Conservation (phyloP, 129 eudicot genomes). For the Oenanthe sinensis region DNA sequence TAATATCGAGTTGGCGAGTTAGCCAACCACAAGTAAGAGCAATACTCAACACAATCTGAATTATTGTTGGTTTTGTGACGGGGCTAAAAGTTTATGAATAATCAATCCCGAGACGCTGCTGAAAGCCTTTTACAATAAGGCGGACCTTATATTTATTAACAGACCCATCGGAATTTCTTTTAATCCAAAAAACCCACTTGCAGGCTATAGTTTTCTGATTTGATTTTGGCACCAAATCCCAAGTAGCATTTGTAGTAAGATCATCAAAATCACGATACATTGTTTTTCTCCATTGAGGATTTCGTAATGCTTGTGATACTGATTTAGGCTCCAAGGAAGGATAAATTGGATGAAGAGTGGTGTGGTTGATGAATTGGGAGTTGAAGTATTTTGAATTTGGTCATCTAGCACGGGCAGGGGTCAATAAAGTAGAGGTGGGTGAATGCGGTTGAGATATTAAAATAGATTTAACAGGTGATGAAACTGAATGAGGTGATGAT, state of each 20-base stretch:
- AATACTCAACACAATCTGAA: not conserved
- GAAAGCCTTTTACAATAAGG: too few relatives aligned
- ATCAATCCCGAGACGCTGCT: not conserved
- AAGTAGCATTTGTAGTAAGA: slow-evolving; percentile 5
- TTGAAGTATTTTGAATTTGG: slow-evolving; percentile 1
- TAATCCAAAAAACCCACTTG: slow-evolving; percentile 3
- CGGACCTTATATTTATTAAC: not conserved
- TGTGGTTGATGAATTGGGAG: not conserved
- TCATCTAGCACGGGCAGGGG: not conserved
- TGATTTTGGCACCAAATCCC: slow-evolving; percentile 8
- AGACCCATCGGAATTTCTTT: not conserved
- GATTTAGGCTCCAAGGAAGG: not conserved
- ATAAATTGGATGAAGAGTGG: not conserved
- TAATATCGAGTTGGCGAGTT: slow-evolving; percentile 9
- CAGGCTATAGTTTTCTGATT: slow-evolving; percentile 2
- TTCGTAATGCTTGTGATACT: not conserved
- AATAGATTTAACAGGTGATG: not conserved
- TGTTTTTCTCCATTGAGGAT: not conserved
- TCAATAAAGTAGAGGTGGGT: not conserved
- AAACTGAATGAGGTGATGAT: not conserved
- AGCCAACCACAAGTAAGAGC: not conserved
- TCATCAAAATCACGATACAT: slow-evolving; percentile 5
- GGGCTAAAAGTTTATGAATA: too few relatives aligned
- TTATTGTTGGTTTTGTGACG: slow-evolving; percentile 12
- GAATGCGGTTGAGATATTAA: not conserved